Conservation (phyloP, 2,329 filamentous ascomycete species). For the Aureobasidium leucospermi region DNA sequence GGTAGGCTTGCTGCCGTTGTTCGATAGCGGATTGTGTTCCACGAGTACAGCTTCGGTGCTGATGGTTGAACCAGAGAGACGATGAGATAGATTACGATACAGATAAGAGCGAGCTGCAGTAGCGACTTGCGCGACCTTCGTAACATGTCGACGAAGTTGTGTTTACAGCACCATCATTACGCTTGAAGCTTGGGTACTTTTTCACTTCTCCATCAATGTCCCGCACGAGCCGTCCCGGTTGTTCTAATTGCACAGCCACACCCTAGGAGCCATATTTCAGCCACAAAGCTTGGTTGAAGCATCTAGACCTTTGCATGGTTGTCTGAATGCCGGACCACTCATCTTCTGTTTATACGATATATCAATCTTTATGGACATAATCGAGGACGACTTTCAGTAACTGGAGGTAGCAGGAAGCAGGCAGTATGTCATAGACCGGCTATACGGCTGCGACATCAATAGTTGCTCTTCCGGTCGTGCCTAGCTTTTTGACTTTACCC, state of each 20-base stretch:
- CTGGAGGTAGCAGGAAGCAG: not conserved
- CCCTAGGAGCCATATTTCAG: not conserved
- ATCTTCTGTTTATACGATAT: not conserved
- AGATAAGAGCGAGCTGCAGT: constrained; percentile 31
- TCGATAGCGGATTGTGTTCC: constrained; percentile 38
- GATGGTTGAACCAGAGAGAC: constrained; percentile 31
- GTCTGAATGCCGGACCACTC: not conserved
- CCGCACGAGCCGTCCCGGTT: constrained; percentile 4
- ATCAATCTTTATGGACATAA: not conserved
- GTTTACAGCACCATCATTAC: not conserved
- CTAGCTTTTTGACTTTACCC: constrained; percentile 6
- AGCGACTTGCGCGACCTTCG: constrained; percentile 31
- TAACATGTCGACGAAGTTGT: constrained; percentile 27
- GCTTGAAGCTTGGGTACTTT: not conserved
- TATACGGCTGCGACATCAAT: not conserved
- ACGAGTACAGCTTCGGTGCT: constrained; percentile 32
- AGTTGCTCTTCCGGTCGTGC: not conserved
- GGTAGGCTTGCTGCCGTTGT: constrained; percentile 28
- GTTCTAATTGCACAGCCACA: not conserved
- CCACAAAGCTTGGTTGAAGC: not conserved
- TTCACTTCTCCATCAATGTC: not conserved
- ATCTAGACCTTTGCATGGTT: not conserved
- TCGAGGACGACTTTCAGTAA: no score
- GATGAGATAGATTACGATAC: constrained; percentile 28
- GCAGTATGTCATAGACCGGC: not conserved